Evolutionary conservation across 2,329 filamentous ascomycete genomes (phyloP), one percentile per base, ranked within the genome.

Genomic region (Scedosporium aurantiacum): DNA sequence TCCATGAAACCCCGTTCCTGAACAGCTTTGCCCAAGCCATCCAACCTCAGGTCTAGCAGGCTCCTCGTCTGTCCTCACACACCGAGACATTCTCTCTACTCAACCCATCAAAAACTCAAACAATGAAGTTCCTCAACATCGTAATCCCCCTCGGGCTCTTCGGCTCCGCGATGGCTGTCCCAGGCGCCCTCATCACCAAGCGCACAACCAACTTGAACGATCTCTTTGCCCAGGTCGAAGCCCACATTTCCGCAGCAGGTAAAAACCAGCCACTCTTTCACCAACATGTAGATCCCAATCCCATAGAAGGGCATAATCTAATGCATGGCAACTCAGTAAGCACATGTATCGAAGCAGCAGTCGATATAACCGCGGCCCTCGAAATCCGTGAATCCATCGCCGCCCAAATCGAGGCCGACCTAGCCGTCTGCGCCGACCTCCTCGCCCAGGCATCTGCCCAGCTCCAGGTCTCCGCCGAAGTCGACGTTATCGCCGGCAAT

Each of bases 141-240:
- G 1, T 55, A 18, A 10, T 60, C 28, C 16, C 45, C 58, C 27
- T 32, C 45, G 32, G 47, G 28, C 21, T 41, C 7, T 28, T 32
- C 47, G 47, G 58, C 58, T 21, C 56, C 16, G 23, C 28, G n/a
- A 16, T 54, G 5, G 45, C 47, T 18, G 12, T 50, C 47, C 25
- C 45, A 18, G 43, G 8, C 5, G 23, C 18, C 28, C 28, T 12
- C 25, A 28, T 60, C 45, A n/a, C 18, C 58, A 60, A 60, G 58
- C 18, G 58, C 7, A 60, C 58, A 45, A 10, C 47, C 58, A 55
- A 60, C 58, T 43, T 60, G 28, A 55, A 60, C 45, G 47, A 55
- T 5, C 27, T 60, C 21, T 60, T 60, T n/a, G 58, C 58, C 27
- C 45, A 60, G 32, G 58, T 60, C 16, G 58, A 60, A 3, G 58